A percentile compares a stretch with the other conserved stretches of the same genome.
Evolutionary conservation across 805 yeast species (phyloP).

Genomic region (Yamadazyma takamatsuzukensis): DNA sequence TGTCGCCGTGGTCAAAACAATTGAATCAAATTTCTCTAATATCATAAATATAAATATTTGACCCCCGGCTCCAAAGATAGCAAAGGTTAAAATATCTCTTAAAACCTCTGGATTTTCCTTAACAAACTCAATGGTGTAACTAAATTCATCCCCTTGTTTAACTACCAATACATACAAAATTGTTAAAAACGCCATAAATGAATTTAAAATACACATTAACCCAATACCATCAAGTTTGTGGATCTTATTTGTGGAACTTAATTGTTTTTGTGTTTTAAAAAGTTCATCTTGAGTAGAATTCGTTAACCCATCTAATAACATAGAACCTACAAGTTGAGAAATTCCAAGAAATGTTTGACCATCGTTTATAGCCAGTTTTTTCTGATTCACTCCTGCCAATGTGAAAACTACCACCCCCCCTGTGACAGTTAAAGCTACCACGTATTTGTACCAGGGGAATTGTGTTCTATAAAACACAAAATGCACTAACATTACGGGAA

Average conservation of each 20-base stretch:
- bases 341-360: constrained; percentile 56
- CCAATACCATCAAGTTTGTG: constrained; percentile 74
- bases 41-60: constrained; percentile 91
- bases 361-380: constrained; percentile 27
- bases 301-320: constrained; percentile 86
- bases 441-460: constrained; percentile 73
- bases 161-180: constrained; percentile 42
- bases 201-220: constrained; percentile 69
- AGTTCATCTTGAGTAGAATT: constrained; percentile 91
- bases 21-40: constrained; percentile 78
- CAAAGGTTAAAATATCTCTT: constrained; percentile 60
- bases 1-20: constrained; percentile 85
- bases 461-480: constrained; percentile 60
- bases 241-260: constrained; percentile 7
- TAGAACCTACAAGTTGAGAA: constrained; percentile 51
- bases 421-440: constrained; percentile 77
- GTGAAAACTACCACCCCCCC: constrained; percentile 82
- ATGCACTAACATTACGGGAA: constrained; percentile 92
- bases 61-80: constrained; percentile 83
- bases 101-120: constrained; percentile 49
- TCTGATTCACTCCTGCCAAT: constrained; percentile 25
- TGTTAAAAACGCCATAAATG: constrained; percentile 45
- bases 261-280: constrained; percentile 42
- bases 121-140: constrained; percentile 48
- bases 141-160: constrained; percentile 44